Conservation (phyloP, 2,329 filamentous ascomycete species). For the Paracoccidioides lutzii region DNA sequence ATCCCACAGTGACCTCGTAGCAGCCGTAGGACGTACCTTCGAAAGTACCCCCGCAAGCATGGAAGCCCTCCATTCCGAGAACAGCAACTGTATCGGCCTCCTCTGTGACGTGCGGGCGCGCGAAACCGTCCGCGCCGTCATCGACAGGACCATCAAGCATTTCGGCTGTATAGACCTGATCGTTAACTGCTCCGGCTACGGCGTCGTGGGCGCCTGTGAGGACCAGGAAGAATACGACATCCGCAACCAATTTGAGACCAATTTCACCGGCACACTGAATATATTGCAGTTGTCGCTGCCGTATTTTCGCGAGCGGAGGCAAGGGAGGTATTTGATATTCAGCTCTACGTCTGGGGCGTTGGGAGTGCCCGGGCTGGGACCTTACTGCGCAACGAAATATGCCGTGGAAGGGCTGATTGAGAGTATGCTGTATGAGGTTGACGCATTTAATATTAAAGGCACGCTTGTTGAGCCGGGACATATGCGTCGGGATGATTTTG, state of each 20-base stretch:
- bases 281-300: constrained; percentile 82
- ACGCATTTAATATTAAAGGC: constrained; percentile 81
- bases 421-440: constrained; percentile 91
- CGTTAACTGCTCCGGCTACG: constrained; percentile 88
- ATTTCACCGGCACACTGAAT: constrained; percentile 89
- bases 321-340: constrained; percentile 83
- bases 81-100: constrained; percentile 52
- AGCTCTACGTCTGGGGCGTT: constrained; percentile 83
- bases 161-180: constrained; percentile 81
- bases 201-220: constrained; percentile 88
- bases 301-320: constrained; percentile 64
- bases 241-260: constrained; percentile 92
- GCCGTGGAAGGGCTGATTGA: constrained; percentile 92
- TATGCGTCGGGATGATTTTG: constrained; percentile 64
- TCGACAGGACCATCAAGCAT: constrained; percentile 55
- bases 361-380: constrained; percentile 84
- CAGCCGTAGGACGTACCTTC: constrained; percentile 70
- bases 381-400: constrained; percentile 95
- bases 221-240: constrained; percentile 94
- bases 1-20: constrained; percentile 67
- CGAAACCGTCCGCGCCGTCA: constrained; percentile 59
- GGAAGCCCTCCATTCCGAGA: constrained; percentile 53
- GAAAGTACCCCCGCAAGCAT: constrained; percentile 64
- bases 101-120: constrained; percentile 81
- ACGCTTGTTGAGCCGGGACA: constrained; percentile 87